Base-by-base conservation (phyloP, 495 filamentous ascomycete species). In the Hypoxylon crocopeplum region DNA sequence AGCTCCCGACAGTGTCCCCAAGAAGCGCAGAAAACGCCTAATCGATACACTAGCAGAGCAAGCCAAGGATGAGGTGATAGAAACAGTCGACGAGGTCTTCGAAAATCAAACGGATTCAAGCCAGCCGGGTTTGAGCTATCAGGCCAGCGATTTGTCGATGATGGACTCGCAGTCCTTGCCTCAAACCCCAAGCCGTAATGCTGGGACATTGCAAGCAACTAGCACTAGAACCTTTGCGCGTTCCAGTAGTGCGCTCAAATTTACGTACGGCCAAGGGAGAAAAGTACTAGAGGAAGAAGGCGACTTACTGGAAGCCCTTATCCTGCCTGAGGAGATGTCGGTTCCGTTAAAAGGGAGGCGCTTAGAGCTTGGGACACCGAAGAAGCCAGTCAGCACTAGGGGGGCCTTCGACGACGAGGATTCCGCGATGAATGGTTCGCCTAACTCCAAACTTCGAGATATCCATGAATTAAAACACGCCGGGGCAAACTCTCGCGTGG, bases 381-480 rank as follows among this genome's bases (percentile, higher is more conserved):
- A 74, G 45, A 74, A 70, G 25, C 16, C 61, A 2, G 36, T 68
- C 11, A 60, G 59, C 8, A 40, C 59, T 16, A 66, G 45, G 42
- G 67, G 61, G 4, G 61, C 67, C 24, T 69, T 76, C 34, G 59
- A 81, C 12, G 76, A 84, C 33, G 79, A 81, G 12, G 84, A 87
- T n/a, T 79, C 82, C 11, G 79, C 80, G 20, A 76, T 79, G 36
- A 81, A 78, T 11, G 75, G 82, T 44, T 86, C 97, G 52, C 84
- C 88, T 41, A 94, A 87, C 58, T 70, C 68, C 21, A 70, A 70
- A 42, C 62, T 70, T 3, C 61, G 62, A 24, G 48, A 68, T 50
- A 89, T 97, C 27, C 92, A 98, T 67, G 94, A 98, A 69, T 79
- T 98, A 36, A 83, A 92, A 57, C 88, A 91, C 59, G 86, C 91